Percentiles rank a stretch among this genome's conserved stretches.
Evolutionary conservation across 2,329 filamentous ascomycete species (phyloP).

Genomic region (Fusarium sacchari): DNA sequence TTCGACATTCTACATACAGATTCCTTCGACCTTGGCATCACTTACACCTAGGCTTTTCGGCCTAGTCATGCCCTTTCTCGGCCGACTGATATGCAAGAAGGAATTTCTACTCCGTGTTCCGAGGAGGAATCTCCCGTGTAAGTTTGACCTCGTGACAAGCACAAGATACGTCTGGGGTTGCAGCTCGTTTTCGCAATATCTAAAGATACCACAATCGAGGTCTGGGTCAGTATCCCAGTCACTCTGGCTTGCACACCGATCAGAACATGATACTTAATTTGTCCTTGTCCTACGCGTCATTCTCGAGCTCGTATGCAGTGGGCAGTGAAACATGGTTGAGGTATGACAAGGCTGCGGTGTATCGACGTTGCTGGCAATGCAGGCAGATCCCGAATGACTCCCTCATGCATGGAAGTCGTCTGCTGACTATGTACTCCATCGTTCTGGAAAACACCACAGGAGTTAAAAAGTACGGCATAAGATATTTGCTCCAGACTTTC

Average conservation of each 20-base stretch:
- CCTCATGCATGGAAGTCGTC: conserved; percentile 36
- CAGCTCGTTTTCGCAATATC: conserved; percentile 3
- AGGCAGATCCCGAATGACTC: conserved; percentile 43
- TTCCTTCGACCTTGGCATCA: conserved; percentile 32
- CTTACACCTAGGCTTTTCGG: conserved; percentile 32
- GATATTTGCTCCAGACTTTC: conserved; percentile 11
- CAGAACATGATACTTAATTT: conserved; percentile 10
- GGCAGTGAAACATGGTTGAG: conserved; percentile 41
- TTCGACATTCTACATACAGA: conserved; percentile 21
- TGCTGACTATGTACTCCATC: conserved; percentile 39
- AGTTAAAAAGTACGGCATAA: conserved; percentile 12
- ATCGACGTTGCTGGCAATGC: conserved; percentile 41
- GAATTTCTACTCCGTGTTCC: conserved; percentile 27
- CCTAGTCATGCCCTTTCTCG: conserved; percentile 37
- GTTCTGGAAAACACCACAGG: conserved; percentile 18
- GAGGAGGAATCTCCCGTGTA: conserved; percentile 14
- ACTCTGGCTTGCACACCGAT: conserved; percentile 12
- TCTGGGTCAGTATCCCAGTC: not conserved
- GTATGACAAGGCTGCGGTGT: conserved; percentile 38
- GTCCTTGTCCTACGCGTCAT: conserved; percentile 19
- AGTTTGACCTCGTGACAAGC: conserved; percentile 24
- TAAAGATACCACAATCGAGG: conserved; percentile 14
- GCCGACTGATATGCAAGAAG: conserved; percentile 35
- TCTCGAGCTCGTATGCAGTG: conserved; percentile 29
- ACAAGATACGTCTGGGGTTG: not conserved